Evolutionary conservation across 768 basidiomycete species (phyloP), one percentile per base, ranked within the genome.

Genomic region (Dacryopinax spathularia): DNA sequence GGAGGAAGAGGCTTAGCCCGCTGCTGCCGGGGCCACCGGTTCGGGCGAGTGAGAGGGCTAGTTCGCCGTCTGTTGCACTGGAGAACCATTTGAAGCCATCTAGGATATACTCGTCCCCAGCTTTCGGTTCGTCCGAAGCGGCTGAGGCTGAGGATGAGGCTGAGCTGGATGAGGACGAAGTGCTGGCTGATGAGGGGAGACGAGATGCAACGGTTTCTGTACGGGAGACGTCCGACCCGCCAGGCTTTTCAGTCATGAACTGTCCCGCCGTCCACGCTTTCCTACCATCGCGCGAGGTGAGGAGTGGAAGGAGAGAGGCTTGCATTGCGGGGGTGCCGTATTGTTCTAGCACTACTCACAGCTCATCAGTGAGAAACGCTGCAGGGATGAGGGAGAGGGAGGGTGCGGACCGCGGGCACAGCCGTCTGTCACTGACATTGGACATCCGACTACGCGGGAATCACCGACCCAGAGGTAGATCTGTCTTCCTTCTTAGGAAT

Each of bases 1-100:
- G 76, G 33, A 90, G 77, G 75, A 90, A 89, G 35, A 90, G 81
- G 0, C 87, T 89, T 13, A 89, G 79, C 0, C 80, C 81, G 9
- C 82, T 13, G 73, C 78, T 2, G 81, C 73, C 35, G 78, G 72
- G 3, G 0, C 33, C 39, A 12, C 86, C 87, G 1, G 88, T 89
- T 35, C 88, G 84, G 4, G 87, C 89, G 4, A 90, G 75, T 0
- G 86, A 87, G 27, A 90, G 77, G 0, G 87, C 80, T 9, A 89
- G 75, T 65, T 90, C 77, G 66, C 85, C 82, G 68, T 90, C 89
- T 0, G 87, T 87, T 1, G 89, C 89, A 67, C 86, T 87, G 16
- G 88, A 88, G 72, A 89, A 89, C 88, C 88, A 89, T 74, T 89
- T 89, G 71, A 89, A 82, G 2, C 88, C 87, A 66, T 88, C 76